Evolutionary conservation across 2,329 filamentous ascomycete species (phyloP), one percentile per base, ranked within the genome.

Genomic region (Chrysoporthe deuterocubensis): DNA sequence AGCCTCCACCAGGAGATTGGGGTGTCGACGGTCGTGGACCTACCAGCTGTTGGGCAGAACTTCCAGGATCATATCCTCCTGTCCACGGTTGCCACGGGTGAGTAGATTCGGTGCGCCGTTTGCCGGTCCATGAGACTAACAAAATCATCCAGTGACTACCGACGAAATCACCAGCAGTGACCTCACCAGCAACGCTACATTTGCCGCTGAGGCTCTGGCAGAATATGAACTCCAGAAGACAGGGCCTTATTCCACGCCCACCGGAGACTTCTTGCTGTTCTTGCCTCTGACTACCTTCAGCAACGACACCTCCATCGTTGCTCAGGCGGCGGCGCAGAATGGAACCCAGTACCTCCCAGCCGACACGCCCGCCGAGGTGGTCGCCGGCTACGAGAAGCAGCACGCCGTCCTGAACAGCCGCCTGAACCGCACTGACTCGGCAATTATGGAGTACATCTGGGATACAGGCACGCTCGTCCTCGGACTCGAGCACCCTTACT

Each of bases 21-120:
- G 7, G 88, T 90, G 66, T 75, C 81, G 0, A 81, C 88, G 2
- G 72, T 87, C 57, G 78, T 81, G 1, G 83, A 90, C 70, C 80
- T 88, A 1, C 88, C 87, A 0, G 89, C 87, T 48, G 87, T 91
- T 7, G 89, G 89, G 4, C 83, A 80, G 37, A 80, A 80, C 69
- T 77, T 80, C 43, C 78, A 80, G 63, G 79, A 81, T 62, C 79
- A 81, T 56, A 52, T 66, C 32, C 58, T 69, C 2, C 64, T 69
- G 2, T 37, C 59, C 8, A 69, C 64, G 14, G 64, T 60, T 48
- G 64, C 63, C 14, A 63, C 66, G n/a, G 18, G 48, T 61, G 4
- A 34, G 44, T 2, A 8, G 2, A 16, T 73, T 72, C 72, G 34
- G 66, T 63, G 44, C 16, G 13, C 21, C 2, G 1, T 14, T n/a